These are phyloP conservation scores for Trifolium pratense DNA, from an alignment of 306 rosid species.

Conservation along the genomic window DNA sequence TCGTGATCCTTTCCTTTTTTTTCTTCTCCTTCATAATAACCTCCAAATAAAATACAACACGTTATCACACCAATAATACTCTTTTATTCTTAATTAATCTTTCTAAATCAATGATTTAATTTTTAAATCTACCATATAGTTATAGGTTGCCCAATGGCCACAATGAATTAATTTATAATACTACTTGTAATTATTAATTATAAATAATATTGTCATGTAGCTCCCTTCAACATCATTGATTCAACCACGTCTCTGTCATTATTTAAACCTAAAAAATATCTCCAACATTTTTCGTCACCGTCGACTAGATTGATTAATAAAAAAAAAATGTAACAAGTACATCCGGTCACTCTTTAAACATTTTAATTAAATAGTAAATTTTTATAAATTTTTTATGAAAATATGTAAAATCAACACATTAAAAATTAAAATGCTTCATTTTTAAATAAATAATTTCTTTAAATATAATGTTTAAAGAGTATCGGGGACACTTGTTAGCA, in stretches of 20 bases:
- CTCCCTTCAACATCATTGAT: conserved; percentile 42
- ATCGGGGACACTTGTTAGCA: too few species aligned
- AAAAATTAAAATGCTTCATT: too few species aligned
- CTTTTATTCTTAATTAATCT: conserved; percentile 3
- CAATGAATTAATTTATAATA: not conserved
- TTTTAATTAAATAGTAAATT: too few species aligned
- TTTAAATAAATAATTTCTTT: too few species aligned
- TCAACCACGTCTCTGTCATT: conserved; percentile 46
- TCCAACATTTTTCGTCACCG: not conserved
- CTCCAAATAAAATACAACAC: not conserved
- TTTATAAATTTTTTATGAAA: too few species aligned
- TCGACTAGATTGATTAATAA: not conserved
- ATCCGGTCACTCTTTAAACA: too few species aligned
- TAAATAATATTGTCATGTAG: conserved; percentile 40
- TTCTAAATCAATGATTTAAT: not conserved
- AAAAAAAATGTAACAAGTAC: too few species aligned
- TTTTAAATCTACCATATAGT: not conserved
- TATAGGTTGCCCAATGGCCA: conserved; percentile 18
- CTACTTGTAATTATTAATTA: not conserved
- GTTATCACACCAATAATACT: not conserved
- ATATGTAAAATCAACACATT: too few species aligned
- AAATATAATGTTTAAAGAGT: too few species aligned
- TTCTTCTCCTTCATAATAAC: not conserved
- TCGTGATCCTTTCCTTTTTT: not conserved
- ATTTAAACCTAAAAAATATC: not conserved